phyloP scores from a whole-genome alignment of 225 moss, liverwort and hornwort genomes.

The Marchantia polymorpha region DNA sequence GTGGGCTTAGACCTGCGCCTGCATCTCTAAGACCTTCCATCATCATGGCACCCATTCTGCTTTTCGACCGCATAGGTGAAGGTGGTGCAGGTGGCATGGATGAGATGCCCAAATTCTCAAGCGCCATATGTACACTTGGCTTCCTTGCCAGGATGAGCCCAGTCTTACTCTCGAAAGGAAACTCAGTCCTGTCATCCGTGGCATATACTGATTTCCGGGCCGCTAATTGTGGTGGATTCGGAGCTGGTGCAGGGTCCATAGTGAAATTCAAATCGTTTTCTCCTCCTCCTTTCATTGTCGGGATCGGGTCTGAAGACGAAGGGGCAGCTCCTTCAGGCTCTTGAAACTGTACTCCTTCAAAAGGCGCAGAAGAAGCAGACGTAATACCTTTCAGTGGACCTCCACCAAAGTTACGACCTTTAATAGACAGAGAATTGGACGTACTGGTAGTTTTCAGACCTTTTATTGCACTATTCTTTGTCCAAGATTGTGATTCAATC shows the following conservation, averaged over 20 bases:
- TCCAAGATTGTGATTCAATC: constrained; percentile 15
- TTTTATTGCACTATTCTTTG: constrained; percentile 18
- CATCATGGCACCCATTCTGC: constrained; percentile 14
- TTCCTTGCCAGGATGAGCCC: constrained; percentile 1
- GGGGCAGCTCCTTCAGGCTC: background rate
- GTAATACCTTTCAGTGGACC: constrained; percentile 11
- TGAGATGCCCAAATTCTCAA: constrained; percentile 28
- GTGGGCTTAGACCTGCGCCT: background rate
- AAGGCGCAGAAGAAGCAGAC: constrained; percentile 15
- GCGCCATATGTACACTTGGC: constrained; percentile 31
- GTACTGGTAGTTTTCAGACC: constrained; percentile 13
- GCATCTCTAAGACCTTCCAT: background rate
- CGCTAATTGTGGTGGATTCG: background rate
- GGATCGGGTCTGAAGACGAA: background rate
- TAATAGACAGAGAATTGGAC: background rate
- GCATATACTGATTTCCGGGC: constrained; percentile 2
- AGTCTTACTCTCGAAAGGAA: constrained; percentile 26
- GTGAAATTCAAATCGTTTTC: background rate
- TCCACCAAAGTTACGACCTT: background rate
- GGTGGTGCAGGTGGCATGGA: constrained; percentile 16
- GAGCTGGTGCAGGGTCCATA: constrained; percentile 2
- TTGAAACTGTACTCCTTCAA: constrained; percentile 25
- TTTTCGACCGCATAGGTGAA: constrained; percentile 28
- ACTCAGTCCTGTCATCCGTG: constrained; percentile 19
- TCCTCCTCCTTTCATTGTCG: background rate